phyloP scores from a whole-genome alignment of 169 alveolate genomes.

The Cryptosporidium canis region DNA sequence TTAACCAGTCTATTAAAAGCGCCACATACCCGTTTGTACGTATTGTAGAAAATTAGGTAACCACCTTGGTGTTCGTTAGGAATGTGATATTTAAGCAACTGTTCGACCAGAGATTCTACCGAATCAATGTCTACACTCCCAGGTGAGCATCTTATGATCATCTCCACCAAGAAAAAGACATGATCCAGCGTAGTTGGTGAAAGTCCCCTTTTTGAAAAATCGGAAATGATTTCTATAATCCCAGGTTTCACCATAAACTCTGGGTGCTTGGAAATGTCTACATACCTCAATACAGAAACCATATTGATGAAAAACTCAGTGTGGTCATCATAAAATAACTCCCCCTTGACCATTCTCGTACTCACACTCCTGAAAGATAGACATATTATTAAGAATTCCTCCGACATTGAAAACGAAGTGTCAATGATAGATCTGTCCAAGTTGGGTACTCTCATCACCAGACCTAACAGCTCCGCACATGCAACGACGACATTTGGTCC shows the following conservation, averaged over 20 bases:
- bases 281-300: not conserved
- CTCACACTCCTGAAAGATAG: not conserved
- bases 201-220: constrained; percentile 11
- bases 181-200: not conserved
- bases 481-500: constrained; percentile 31
- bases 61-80: constrained; percentile 18
- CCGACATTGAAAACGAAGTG: not conserved
- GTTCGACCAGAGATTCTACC: not conserved
- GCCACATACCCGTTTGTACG: not conserved
- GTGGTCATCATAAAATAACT: constrained; percentile 21
- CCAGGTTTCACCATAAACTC: not conserved
- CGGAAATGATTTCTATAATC: not conserved
- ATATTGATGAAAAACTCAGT: not conserved
- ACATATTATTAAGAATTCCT: not conserved
- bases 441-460: not conserved
- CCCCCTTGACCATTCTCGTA: not conserved
- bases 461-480: not conserved
- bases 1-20: not conserved
- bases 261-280: not conserved
- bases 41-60: not conserved
- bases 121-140: not conserved
- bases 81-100: not conserved
- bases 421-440: not conserved
- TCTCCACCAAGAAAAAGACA: not conserved
- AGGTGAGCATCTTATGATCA: not conserved